phyloP scores from a whole-genome alignment of 1,284 basidiomycete species.

The Ceratobasidium papillatum region DNA sequence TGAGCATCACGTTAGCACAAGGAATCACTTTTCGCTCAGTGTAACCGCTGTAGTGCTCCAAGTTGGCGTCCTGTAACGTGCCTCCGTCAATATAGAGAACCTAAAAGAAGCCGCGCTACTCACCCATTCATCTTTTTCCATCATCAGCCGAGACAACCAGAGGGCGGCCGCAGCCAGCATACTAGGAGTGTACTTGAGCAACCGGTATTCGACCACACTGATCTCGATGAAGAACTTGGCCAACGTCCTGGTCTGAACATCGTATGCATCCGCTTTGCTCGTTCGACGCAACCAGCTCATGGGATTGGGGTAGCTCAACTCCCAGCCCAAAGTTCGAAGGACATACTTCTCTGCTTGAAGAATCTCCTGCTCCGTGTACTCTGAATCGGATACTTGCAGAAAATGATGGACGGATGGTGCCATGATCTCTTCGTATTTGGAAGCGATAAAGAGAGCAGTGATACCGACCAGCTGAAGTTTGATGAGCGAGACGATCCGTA shows the following conservation, averaged over 20 bases:
- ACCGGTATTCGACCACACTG: conserved; percentile 85
- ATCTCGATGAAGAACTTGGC: conserved; percentile 96
- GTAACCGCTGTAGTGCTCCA: conserved; percentile 94
- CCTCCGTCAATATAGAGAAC: not conserved
- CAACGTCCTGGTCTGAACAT: conserved; percentile 83
- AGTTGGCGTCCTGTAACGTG: conserved; percentile 72
- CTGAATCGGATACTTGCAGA: conserved; percentile 86
- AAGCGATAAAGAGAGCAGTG: conserved; percentile 91
- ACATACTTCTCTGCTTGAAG: conserved; percentile 94
- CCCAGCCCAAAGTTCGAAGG: conserved; percentile 90
- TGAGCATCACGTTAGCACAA: conserved; percentile 92
- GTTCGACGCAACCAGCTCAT: conserved; percentile 92
- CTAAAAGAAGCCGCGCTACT: not conserved
- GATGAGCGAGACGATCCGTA: conserved; percentile 87
- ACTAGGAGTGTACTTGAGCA: conserved; percentile 84
- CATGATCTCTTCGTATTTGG: conserved; percentile 96
- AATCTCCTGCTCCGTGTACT: conserved; percentile 88
- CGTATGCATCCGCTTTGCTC: conserved; percentile 96
- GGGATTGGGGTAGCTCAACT: conserved; percentile 91
- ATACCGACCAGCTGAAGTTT: conserved; percentile 98
- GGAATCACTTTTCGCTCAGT: conserved; percentile 84
- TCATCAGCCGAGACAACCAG: conserved; percentile 88
- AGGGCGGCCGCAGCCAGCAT: conserved; percentile 88
- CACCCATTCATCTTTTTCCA: conserved; percentile 89
- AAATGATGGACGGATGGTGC: conserved; percentile 91